Conservation (phyloP, 2,329 filamentous ascomycete species). For the Arthroderma sp. region DNA sequence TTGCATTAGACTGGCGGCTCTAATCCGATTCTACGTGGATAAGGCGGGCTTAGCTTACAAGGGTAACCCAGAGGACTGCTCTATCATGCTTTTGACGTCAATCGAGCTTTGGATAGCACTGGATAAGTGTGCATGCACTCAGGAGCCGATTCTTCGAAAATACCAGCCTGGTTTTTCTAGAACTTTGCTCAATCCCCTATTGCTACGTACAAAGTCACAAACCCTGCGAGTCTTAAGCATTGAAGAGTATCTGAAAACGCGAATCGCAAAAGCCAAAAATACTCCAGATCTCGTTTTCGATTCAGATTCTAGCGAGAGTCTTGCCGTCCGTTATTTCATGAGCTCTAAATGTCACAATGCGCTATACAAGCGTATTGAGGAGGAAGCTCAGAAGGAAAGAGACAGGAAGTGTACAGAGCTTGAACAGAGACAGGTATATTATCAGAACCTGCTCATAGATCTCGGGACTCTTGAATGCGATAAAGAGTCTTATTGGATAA, state of each 20-base stretch:
- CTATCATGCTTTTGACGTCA: conserved; percentile 43
- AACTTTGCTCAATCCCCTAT: conserved; percentile 29
- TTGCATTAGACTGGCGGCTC: background rate
- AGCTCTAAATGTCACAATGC: conserved; percentile 29
- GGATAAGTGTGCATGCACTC: conserved; percentile 33
- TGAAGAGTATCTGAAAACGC: conserved; percentile 36
- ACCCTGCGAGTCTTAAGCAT: conserved; percentile 33
- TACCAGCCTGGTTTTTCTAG: conserved; percentile 36
- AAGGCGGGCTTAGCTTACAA: background rate
- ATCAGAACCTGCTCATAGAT: conserved; percentile 16
- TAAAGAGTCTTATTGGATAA: background rate
- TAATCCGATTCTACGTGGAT: background rate
- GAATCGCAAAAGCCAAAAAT: conserved; percentile 13
- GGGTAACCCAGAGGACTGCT: conserved; percentile 31
- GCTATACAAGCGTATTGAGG: conserved; percentile 26
- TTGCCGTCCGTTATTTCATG: conserved; percentile 38
- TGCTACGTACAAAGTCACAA: conserved; percentile 32
- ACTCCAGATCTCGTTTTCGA: conserved; percentile 20
- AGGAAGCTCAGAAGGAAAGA: conserved; percentile 26
- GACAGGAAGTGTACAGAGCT: conserved; percentile 18
- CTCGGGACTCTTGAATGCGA: conserved; percentile 6
- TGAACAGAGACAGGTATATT: conserved; percentile 11
- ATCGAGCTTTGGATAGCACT: conserved; percentile 48
- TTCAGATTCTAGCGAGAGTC: conserved; percentile 20
- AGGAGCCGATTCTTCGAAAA: conserved; percentile 30